phyloP scores from a whole-genome alignment of 306 rosid genomes.

The Corylus americana region DNA sequence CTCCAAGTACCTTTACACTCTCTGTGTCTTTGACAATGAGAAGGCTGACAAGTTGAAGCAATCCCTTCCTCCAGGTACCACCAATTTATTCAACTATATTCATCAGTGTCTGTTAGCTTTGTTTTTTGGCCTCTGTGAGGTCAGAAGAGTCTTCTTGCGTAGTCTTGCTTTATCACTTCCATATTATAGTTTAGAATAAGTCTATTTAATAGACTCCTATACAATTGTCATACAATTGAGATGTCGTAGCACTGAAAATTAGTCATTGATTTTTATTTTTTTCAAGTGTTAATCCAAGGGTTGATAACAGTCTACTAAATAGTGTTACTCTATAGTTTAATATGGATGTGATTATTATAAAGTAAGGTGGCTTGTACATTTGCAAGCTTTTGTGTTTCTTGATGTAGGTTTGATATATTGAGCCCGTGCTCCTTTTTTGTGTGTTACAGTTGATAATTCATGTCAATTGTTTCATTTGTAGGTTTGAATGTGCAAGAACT shows the following conservation, averaged over 20 bases:
- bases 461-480: conserved; percentile 23
- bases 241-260: no score
- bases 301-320: no score
- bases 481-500: conserved; percentile 90
- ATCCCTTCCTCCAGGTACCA: conserved; percentile 84
- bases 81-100: not conserved
- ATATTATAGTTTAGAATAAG: not conserved
- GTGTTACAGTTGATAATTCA: not conserved
- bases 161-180: no score
- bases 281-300: no score
- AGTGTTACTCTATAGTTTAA: not conserved
- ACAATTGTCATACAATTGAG: no score
- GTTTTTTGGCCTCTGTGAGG: not conserved
- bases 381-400: no score
- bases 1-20: conserved; percentile 89
- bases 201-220: no score
- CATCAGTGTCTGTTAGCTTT: not conserved
- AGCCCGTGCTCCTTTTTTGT: not conserved
- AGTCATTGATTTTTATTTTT: no score
- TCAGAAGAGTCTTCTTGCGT: not conserved
- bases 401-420: not conserved
- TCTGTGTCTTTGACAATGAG: conserved; percentile 72
- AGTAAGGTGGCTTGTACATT: no score
- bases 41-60: conserved; percentile 93
- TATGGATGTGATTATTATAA: not conserved